Conservation (phyloP, 1,139 yeast genomes). For the Saccharomyces hybrid region DNA sequence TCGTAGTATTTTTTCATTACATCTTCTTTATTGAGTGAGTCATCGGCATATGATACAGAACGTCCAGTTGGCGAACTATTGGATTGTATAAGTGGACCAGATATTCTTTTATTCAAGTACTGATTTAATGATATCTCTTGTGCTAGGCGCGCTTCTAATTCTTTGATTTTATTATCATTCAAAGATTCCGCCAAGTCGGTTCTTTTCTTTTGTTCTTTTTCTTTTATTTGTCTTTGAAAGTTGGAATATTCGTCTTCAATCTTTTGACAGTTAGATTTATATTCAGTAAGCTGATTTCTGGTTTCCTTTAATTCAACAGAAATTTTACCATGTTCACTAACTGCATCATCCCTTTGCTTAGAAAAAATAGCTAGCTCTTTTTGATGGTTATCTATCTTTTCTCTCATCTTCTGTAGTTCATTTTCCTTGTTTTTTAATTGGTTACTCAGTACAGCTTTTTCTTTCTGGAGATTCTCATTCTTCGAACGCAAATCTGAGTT, state of each 20-base stretch:
- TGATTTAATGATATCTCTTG: slow-evolving; percentile 25
- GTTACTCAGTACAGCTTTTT: slow-evolving; percentile 29
- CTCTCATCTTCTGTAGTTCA: slow-evolving; percentile 31
- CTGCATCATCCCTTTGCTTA: slow-evolving; percentile 26
- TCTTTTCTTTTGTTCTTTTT: slow-evolving; percentile 16
- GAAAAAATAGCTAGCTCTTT: slow-evolving; percentile 22
- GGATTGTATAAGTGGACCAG: slow-evolving; percentile 3
- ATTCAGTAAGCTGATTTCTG: slow-evolving; percentile 23
- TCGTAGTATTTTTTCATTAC: slow-evolving; percentile 42
- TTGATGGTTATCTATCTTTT: slow-evolving; percentile 24
- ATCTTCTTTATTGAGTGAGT: slow-evolving; percentile 13
- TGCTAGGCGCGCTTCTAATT: slow-evolving; percentile 24
- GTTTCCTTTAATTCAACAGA: slow-evolving; percentile 16
- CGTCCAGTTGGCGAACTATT: slow-evolving; percentile 4
- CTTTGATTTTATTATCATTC: slow-evolving; percentile 15
- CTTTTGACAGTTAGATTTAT: slow-evolving; percentile 21
- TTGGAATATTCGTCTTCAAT: slow-evolving; percentile 22
- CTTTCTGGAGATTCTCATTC: slow-evolving; percentile 19
- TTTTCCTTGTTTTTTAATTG: slow-evolving; percentile 32
- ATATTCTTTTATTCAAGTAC: slow-evolving; percentile 22
- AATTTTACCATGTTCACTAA: slow-evolving; percentile 14
- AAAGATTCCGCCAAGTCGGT: slow-evolving; percentile 1
- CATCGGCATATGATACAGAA: slow-evolving; percentile 1
- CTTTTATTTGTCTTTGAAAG: slow-evolving; percentile 24
- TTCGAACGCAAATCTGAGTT: slow-evolving; percentile 20